Evolutionary conservation across 108 stramenopile species (phyloP), one percentile per base, ranked within the genome.

Genomic region (Ochromonas danica): DNA sequence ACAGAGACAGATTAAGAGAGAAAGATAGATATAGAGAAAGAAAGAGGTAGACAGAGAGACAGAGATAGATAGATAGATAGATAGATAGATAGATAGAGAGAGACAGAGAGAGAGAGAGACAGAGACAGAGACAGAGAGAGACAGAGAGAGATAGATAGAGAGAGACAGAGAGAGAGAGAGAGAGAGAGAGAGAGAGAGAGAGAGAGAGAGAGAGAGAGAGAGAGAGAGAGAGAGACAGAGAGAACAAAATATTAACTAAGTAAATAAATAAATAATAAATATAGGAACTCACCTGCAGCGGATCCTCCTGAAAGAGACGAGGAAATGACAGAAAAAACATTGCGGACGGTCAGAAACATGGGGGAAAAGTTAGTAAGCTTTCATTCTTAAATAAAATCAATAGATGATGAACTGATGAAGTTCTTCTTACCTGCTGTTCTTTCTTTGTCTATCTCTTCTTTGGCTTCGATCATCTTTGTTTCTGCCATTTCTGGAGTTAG

Each of bases 191-290:
- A 57, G 51, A 57, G 22, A 57, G 51, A 17, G 51, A 57, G 51
- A 57, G 51, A 57, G 22, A 57, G 51, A 57, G 51, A 57, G 17
- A 57, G 17, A 57, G 51, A 57, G 51, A 57, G 51, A 57, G 51
- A 57, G 51, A 57, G 22, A 57, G 51, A 57, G 51, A 57, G 51
- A 57, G 51, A 57, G 51, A 57, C 17, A 57, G 51, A 57, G 51
- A 57, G 51, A 57, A 57, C 51, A 57, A 57, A 57, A 57, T 57
- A 57, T 57, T 57, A 57, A 57, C 51, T 57, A 57, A 57, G 51
- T 57, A 57, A 57, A 57, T 57, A 57, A 57, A 57, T 57, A 57
- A 57, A 57, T 57, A 57, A 57, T 57, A 57, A 57, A 57, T 57
- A 57, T 57, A 57, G 51, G 51, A 57, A 57, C 51, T 57, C 51